These are phyloP conservation scores for Termitomyces sp. DNA, from an alignment of 768 basidiomycete species.

Conservation along the genomic window DNA sequence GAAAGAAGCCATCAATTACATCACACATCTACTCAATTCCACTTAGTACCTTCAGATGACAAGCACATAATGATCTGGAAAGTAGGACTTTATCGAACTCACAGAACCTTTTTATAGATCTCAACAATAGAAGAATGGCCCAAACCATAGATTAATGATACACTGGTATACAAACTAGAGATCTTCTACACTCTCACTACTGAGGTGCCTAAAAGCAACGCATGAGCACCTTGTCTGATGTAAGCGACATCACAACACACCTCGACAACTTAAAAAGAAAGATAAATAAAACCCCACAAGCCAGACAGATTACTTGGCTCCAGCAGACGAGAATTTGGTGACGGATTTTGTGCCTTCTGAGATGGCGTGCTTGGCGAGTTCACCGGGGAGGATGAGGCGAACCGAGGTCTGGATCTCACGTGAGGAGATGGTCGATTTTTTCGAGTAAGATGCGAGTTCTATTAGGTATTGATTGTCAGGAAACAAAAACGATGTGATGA, in stretches of 20 bases:
- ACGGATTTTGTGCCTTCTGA: slow-evolving; percentile 78
- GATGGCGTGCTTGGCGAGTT: slow-evolving; percentile 97
- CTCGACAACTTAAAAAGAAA: slow-evolving; percentile 1
- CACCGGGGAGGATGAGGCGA: slow-evolving; percentile 92
- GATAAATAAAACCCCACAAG: slow-evolving; percentile 1
- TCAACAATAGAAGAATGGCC: background rate
- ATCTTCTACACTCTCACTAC: slow-evolving; percentile 12
- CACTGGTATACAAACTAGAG: slow-evolving; percentile 17
- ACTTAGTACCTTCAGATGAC: too few species aligned
- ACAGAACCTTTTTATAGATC: background rate
- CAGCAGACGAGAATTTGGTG: slow-evolving; percentile 57
- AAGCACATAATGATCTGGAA: too few species aligned
- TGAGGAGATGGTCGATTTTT: slow-evolving; percentile 98
- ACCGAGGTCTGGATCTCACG: slow-evolving; percentile 98
- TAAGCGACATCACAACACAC: background rate
- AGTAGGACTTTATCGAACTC: too few species aligned
- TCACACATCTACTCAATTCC: too few species aligned
- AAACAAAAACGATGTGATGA: background rate
- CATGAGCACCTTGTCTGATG: background rate
- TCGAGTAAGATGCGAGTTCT: slow-evolving; percentile 97
- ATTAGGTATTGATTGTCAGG: slow-evolving; percentile 6
- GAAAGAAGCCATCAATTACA: too few species aligned
- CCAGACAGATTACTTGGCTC: slow-evolving; percentile 37
- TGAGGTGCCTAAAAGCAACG: background rate
- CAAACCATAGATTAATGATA: slow-evolving; percentile 11